A percentile compares a stretch with the other conserved stretches of the same genome.
These are phyloP conservation scores for Colletotrichum sp. DNA, from an alignment of 2,329 filamentous ascomycete genomes.

Conservation along the genomic window DNA sequence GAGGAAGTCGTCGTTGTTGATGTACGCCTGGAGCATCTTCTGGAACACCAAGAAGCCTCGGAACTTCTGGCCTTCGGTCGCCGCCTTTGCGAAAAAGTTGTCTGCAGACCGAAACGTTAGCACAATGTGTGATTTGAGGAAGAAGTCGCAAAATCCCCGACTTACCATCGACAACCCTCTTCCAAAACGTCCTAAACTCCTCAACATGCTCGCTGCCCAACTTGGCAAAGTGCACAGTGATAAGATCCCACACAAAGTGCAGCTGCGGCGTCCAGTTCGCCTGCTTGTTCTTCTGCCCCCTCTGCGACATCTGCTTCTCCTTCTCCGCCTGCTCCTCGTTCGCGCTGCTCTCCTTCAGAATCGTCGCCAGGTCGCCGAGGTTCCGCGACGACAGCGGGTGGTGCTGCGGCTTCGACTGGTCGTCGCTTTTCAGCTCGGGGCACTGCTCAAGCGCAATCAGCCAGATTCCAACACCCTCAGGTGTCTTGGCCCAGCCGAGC, in stretches of 20 bases:
- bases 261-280: constrained; percentile 81
- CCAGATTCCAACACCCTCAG: constrained; percentile 92
- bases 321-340: constrained; percentile 53
- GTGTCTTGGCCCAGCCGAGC: constrained; percentile 76
- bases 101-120: constrained; percentile 52
- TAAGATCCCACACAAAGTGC: constrained; percentile 86
- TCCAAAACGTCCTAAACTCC: constrained; percentile 82
- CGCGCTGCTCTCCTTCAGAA: constrained; percentile 77
- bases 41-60: constrained; percentile 90
- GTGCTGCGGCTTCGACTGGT: constrained; percentile 76
- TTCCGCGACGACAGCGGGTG: constrained; percentile 77
- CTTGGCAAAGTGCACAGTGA: constrained; percentile 63
- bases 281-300: constrained; percentile 56
- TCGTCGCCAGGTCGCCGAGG: constrained; percentile 71
- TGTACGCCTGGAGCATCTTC: constrained; percentile 67
- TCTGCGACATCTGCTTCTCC: constrained; percentile 33
- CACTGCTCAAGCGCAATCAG: constrained; percentile 71
- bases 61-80: constrained; percentile 88
- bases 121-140: neutral
- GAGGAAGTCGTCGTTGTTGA: constrained; percentile 43
- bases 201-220: constrained; percentile 40
- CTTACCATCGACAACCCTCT: constrained; percentile 83
- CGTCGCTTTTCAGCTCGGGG: constrained; percentile 52
- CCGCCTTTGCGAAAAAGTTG: constrained; percentile 79
- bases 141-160: constrained; percentile 18